These are phyloP conservation scores for Ustilago tritici DNA, from an alignment of 1,284 basidiomycete genomes.

Conservation along the genomic window DNA sequence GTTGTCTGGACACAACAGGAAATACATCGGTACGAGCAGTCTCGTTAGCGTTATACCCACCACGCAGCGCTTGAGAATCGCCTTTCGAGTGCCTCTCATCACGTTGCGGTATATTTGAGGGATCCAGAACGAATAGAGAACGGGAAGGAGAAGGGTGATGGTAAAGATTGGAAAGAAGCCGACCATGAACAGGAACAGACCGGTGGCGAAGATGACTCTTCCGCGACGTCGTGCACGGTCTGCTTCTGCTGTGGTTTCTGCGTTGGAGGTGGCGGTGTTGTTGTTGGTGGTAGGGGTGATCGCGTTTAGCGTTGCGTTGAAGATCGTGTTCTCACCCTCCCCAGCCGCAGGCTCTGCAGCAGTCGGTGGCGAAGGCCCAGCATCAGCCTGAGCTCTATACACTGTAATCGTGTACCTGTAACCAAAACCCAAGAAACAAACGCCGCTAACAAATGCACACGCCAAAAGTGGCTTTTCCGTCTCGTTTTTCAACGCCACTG, in stretches of 20 bases:
- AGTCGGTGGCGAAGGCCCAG: conserved; percentile 13
- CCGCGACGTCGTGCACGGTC: conserved; percentile 26
- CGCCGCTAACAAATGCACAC: conserved; percentile 41
- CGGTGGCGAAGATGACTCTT: conserved; percentile 10
- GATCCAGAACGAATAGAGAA: conserved; percentile 82
- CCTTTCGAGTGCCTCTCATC: conserved; percentile 78
- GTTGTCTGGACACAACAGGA: conserved; percentile 83
- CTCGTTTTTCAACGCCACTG: conserved; percentile 43
- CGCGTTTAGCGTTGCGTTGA: conserved; percentile 7
- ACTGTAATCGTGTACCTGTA: conserved; percentile 42
- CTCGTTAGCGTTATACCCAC: conserved; percentile 81
- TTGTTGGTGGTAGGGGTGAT: conserved; percentile 11
- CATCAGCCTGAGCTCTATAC: conserved; percentile 42
- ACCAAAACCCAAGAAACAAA: conserved; percentile 50
- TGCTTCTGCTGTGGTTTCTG: conserved; percentile 9
- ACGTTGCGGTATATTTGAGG: conserved; percentile 85
- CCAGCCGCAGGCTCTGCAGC: not conserved
- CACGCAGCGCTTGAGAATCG: conserved; percentile 79
- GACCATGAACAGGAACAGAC: conserved; percentile 26
- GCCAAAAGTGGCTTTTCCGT: conserved; percentile 36
- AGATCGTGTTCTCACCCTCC: not conserved
- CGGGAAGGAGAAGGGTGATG: conserved; percentile 74
- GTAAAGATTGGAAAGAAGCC: conserved; percentile 36
- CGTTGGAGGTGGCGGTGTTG: not conserved
- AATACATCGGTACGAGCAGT: conserved; percentile 80